Evolutionary conservation across 2,329 filamentous ascomycete genomes (phyloP), one percentile per base, ranked within the genome.

Genomic region (Fusarium equiseti): DNA sequence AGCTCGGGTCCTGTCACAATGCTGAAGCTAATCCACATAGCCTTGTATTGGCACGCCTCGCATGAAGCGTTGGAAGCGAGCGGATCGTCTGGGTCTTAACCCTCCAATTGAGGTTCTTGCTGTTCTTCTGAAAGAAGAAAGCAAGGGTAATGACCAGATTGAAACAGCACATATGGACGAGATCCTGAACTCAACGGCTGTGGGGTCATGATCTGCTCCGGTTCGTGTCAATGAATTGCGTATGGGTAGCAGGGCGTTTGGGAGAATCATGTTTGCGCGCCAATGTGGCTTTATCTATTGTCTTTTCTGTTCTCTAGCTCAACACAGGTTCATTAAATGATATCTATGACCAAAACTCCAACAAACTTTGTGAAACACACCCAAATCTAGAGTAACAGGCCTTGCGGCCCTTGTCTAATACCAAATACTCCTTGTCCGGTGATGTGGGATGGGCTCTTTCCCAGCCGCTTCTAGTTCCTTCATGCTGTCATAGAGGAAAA

Each of bases 401-500:
- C 66, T 68, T 18, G 63, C 45, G 63, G 58, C 57, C 42, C 58
- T 45, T 59, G 29, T 67, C 69, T 81, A 98, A 80, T 98, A 98
- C 95, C 95, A 98, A 67, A 98, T 97, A 77, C 94, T 97, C 78
- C 95, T 88, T 45, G 95, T 97, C 70, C 95, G 87, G 81, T 98
- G 95, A 81, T 97, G 94, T 8, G 93, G 93, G 50, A 81, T 73
- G 43, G 83, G 84, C 77, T 90, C 88, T 59, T 85, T 79, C 55
- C 89, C 84, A 71, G 84, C 79, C 1, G 82, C 84, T 79, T 98
- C 95, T 77, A 92, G 80, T 77, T 94, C 91, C 80, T 98, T 99
- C 82, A 96, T 94, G 20, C 92, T 90, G 81, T 99, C 96, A 78
- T 99, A 99, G 59, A 99, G 83, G 80, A 98, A 97, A 81, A 98